Evolutionary conservation across 306 rosid species (phyloP).

Genomic region (Comarum palustre): DNA sequence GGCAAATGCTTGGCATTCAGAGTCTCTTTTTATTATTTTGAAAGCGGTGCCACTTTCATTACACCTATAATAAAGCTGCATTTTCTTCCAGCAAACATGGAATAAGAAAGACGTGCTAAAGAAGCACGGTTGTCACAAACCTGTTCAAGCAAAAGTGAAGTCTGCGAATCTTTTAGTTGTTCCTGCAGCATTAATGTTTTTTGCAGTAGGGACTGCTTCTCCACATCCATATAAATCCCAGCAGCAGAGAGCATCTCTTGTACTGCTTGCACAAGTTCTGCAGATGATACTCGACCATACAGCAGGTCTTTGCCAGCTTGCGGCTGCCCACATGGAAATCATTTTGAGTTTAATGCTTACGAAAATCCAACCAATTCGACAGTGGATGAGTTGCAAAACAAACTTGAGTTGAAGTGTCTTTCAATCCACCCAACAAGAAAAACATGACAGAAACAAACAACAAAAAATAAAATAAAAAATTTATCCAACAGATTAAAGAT

Average conservation of each 20-base stretch:
- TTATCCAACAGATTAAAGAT: background rate
- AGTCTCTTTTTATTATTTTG: background rate
- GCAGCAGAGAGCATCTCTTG: slow-evolving; percentile 90
- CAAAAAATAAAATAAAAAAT: no score
- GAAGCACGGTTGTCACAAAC: slow-evolving; percentile 39
- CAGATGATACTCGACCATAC: slow-evolving; percentile 77
- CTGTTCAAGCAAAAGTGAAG: slow-evolving; percentile 81
- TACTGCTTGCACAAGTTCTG: slow-evolving; percentile 88
- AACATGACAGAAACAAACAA: no score
- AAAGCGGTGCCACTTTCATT: background rate
- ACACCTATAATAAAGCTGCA: background rate
- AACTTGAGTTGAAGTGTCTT: background rate
- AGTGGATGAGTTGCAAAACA: background rate
- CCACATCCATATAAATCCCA: slow-evolving; percentile 82
- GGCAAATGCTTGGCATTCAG: background rate
- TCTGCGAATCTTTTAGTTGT: slow-evolving; percentile 75
- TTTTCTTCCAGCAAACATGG: background rate
- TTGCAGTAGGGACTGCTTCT: slow-evolving; percentile 72
- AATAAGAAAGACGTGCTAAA: background rate
- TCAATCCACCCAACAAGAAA: background rate
- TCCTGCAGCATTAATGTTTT: slow-evolving; percentile 76
- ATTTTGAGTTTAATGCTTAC: slow-evolving; percentile 33
- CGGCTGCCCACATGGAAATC: slow-evolving; percentile 34
- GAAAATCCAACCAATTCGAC: slow-evolving; percentile 1
- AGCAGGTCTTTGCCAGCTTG: slow-evolving; percentile 53